Evolutionary conservation across 2,329 filamentous ascomycete genomes (phyloP), one percentile per base, ranked within the genome.

Genomic region (Alternaria triticimaculans): DNA sequence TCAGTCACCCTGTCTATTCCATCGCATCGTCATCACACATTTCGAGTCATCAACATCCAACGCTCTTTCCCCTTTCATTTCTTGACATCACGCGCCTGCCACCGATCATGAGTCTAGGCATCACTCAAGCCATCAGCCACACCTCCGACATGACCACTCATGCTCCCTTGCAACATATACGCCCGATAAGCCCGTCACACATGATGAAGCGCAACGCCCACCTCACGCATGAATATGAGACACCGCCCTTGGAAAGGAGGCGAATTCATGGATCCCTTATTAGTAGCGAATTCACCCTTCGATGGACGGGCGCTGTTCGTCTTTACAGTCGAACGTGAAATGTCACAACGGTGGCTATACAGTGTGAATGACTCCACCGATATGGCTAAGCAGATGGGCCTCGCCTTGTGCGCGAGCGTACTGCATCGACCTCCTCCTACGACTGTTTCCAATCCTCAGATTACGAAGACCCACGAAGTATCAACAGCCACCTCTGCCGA

Each of bases 91-190:
- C 28, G 50, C 60, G 49, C 51, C 45, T 30, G 37, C 26, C 60
- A 55, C 55, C 26, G 30, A 12, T 30, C 26, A 20, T 28, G 48
- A 15, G 49, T 54, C 49, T 59, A 30, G 58, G 41, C 26, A 26
- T 23, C 18, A 26, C 51, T 43, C 2, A 48, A 18, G 43, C n/a
- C 44, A 61, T 57, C 58, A 61, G 54, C 55, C 59, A 62, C 59
- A 37, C 20, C 41, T 54, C 14, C 54, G 21, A 21, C 55, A 62
- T 62, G 54, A 53, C 30, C 60, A 49, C 60, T 33, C 14, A 21
- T n/a, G 49, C 56, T 26, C 25, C 37, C 43, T 18, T 48, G 46
- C 43, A 53, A 33, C 55, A 43, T 15, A 25, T 43, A 62, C 41
- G 54, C 49, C 48, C 56, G 23, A 28, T 43, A 25, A 49, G 20